Evolutionary conservation across 768 basidiomycete species (phyloP).

Genomic region (Fomitopsis serialis): DNA sequence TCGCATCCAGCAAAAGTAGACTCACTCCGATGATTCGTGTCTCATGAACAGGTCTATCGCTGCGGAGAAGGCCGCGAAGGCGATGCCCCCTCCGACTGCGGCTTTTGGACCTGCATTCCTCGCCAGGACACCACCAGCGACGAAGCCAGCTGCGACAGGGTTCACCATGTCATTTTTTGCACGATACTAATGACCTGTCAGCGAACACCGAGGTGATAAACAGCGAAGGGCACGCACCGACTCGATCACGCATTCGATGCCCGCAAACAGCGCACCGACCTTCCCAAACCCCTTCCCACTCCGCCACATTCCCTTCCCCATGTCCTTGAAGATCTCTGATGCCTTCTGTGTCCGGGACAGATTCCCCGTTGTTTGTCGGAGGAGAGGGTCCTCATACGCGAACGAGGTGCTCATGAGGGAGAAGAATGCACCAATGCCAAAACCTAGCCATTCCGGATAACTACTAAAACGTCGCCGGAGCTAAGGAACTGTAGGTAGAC

Average conservation of each 20-base stretch:
- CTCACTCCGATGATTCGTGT: slow-evolving; percentile 76
- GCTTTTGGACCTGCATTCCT: slow-evolving; percentile 84
- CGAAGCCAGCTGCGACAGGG: slow-evolving; percentile 80
- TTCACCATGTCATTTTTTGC: slow-evolving; percentile 95
- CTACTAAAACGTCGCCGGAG: slow-evolving; percentile 14
- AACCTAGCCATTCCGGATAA: slow-evolving; percentile 45
- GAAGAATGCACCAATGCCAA: slow-evolving; percentile 92
- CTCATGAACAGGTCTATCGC: slow-evolving; percentile 84
- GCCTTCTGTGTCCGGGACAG: slow-evolving; percentile 74
- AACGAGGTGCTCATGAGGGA: slow-evolving; percentile 95
- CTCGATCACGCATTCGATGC: slow-evolving; percentile 93
- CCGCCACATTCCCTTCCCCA: slow-evolving; percentile 89
- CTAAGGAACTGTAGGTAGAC: background rate
- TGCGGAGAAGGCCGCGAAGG: slow-evolving; percentile 90
- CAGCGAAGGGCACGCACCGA: slow-evolving; percentile 51
- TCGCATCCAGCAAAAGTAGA: background rate
- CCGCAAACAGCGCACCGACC: slow-evolving; percentile 92
- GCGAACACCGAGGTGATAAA: background rate
- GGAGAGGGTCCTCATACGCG: slow-evolving; percentile 89
- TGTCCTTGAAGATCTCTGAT: slow-evolving; percentile 82
- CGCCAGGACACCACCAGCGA: slow-evolving; percentile 85
- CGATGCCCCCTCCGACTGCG: slow-evolving; percentile 81
- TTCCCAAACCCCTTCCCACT: slow-evolving; percentile 91
- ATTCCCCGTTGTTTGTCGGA: slow-evolving; percentile 55
- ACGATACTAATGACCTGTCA: slow-evolving; percentile 60